Evolutionary conservation across 768 basidiomycete species (phyloP).

Genomic region (Leccinum longicurvipes): DNA sequence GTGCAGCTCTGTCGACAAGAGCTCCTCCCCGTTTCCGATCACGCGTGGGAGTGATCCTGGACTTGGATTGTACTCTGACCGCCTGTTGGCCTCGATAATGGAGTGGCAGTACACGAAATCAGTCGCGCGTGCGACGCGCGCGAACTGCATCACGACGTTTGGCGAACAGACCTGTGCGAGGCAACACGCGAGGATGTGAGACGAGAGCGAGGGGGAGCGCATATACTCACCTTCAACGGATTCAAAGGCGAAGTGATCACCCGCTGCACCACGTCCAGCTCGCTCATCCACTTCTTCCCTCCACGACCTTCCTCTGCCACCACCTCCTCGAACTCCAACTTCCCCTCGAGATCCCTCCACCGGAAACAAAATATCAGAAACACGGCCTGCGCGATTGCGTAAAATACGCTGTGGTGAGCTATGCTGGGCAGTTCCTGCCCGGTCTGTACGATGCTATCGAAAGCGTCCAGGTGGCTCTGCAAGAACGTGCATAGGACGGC

Average conservation of each 20-base stretch:
- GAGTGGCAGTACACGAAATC: conserved; percentile 94
- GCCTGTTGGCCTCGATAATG: conserved; percentile 85
- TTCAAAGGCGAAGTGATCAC: conserved; percentile 81
- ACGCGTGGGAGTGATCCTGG: conserved; percentile 18
- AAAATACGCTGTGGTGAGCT: conserved; percentile 71
- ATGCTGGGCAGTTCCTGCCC: conserved; percentile 33
- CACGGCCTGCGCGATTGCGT: conserved; percentile 87
- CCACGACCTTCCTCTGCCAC: conserved; percentile 40
- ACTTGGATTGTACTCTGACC: conserved; percentile 48
- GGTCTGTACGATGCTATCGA: conserved; percentile 47
- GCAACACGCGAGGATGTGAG: background rate
- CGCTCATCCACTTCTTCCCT: conserved; percentile 78
- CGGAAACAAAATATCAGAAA: conserved; percentile 98
- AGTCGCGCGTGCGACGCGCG: conserved; percentile 85
- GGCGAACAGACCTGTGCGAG: conserved; percentile 77
- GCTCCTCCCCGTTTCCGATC: conserved; percentile 29
- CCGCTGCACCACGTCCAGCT: conserved; percentile 73
- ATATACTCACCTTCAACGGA: conserved; percentile 58
- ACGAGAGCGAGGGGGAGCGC: background rate
- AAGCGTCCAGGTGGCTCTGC: conserved; percentile 69
- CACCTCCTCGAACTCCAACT: conserved; percentile 53
- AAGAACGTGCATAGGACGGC: conserved; percentile 86
- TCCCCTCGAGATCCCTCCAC: conserved; percentile 75
- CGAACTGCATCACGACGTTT: conserved; percentile 90
- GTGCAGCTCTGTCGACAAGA: conserved; percentile 68